Percentiles rank a stretch among this genome's conserved stretches.
Evolutionary conservation across 371 early-diverging fungal genomes (phyloP).

Genomic region (Zopfochytrium polystomum): DNA sequence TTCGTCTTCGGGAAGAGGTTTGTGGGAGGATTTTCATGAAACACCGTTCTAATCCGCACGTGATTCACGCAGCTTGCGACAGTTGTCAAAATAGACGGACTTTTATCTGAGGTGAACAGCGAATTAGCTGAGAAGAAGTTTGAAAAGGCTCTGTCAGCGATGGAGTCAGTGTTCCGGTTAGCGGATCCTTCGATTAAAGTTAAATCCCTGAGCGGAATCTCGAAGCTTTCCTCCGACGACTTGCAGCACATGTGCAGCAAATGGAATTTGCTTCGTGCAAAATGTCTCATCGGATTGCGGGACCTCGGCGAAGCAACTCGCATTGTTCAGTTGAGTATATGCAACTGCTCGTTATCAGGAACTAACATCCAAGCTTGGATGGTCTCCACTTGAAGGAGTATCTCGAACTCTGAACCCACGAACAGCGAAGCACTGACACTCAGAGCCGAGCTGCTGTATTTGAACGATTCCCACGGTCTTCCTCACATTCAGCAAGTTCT

Average conservation of each 20-base stretch:
- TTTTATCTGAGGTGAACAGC: slow-evolving; percentile 53
- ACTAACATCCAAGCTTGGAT: background rate
- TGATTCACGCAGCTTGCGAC: slow-evolving; percentile 11
- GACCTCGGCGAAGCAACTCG: slow-evolving; percentile 67
- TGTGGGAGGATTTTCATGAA: too few relatives aligned
- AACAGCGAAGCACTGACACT: slow-evolving; percentile 74
- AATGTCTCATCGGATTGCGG: slow-evolving; percentile 65
- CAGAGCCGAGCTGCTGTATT: slow-evolving; percentile 69
- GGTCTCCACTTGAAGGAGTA: too few relatives aligned
- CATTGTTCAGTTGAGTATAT: slow-evolving; percentile 50
- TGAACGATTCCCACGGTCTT: slow-evolving; percentile 54
- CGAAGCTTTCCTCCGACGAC: slow-evolving; percentile 24
- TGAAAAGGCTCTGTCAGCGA: slow-evolving; percentile 57
- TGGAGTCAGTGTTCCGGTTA: slow-evolving; percentile 61
- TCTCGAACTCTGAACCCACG: slow-evolving; percentile 48
- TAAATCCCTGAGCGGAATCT: background rate
- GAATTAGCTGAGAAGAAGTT: slow-evolving; percentile 58
- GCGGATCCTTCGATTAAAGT: slow-evolving; percentile 47
- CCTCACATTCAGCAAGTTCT: slow-evolving; percentile 27
- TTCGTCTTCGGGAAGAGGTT: too few relatives aligned
- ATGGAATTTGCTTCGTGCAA: slow-evolving; percentile 71
- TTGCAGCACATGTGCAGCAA: slow-evolving; percentile 53
- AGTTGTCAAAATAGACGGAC: slow-evolving; percentile 9
- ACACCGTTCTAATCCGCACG: too few relatives aligned
- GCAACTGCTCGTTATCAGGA: background rate